Conservation (phyloP, 257 asterid genomes). For the Salvia miltiorrhiza region DNA sequence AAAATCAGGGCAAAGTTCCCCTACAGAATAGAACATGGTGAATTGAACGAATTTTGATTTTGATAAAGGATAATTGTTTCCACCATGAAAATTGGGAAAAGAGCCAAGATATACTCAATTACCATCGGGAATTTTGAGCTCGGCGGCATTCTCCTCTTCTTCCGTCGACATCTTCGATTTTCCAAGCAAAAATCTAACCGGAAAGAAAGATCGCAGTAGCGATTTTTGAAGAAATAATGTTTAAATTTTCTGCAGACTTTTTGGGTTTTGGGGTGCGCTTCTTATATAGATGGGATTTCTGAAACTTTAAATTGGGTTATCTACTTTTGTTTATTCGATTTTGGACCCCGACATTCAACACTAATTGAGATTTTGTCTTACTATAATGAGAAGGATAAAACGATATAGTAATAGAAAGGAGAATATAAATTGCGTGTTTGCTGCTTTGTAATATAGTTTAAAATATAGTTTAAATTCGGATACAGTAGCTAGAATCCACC, state of each 20-base stretch:
- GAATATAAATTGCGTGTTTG: no score
- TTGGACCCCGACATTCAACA: neutral
- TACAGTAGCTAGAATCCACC: no score
- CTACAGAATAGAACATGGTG: neutral
- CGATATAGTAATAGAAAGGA: no score
- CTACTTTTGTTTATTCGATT: neutral
- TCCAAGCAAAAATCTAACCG: neutral
- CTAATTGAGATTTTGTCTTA: neutral
- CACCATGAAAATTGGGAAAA: neutral
- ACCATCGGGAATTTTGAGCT: conserved; percentile 89
- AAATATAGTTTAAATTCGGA: no score
- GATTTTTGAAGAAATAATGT: no score
- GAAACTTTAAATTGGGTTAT: neutral
- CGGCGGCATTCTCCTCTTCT: conserved; percentile 86
- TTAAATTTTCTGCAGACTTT: no score
- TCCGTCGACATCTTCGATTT: conserved; percentile 49
- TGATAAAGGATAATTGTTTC: neutral
- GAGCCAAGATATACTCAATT: neutral
- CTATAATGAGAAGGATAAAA: no score
- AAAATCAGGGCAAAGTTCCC: neutral
- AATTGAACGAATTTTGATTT: neutral
- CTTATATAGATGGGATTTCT: neutral
- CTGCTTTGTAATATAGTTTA: no score
- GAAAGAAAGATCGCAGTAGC: no score
- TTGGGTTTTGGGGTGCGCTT: neutral